Evolutionary conservation across 1,284 basidiomycete species (phyloP).

Genomic region (Ceratobasidium sp.): DNA sequence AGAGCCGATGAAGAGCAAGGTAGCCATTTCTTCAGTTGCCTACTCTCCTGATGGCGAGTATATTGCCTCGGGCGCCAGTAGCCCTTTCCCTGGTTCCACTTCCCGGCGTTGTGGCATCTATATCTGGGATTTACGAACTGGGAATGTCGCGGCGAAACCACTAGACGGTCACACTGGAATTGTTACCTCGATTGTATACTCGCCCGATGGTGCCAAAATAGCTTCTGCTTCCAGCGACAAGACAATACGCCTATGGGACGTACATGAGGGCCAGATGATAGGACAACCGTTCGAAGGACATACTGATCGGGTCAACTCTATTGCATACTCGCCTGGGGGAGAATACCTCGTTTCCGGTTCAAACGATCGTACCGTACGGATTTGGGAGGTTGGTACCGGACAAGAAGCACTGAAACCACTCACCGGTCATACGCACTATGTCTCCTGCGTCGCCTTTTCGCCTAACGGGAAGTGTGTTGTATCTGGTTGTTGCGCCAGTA

Average conservation of each 20-base stretch:
- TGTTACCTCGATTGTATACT: background rate
- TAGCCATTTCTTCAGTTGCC: too few relatives aligned
- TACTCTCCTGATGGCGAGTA: too few relatives aligned
- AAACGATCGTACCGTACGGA: slow-evolving; percentile 40
- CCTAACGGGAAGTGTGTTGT: slow-evolving; percentile 52
- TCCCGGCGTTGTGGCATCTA: too few relatives aligned
- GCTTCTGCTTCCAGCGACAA: slow-evolving; percentile 23
- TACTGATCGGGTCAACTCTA: background rate
- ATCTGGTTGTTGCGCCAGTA: slow-evolving; percentile 15
- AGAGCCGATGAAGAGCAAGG: too few relatives aligned
- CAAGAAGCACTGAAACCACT: slow-evolving; percentile 54
- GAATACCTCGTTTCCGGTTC: background rate
- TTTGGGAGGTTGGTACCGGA: slow-evolving; percentile 59
- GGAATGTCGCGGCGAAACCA: background rate
- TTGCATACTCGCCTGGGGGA: slow-evolving; percentile 28
- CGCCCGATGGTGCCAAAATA: slow-evolving; percentile 12
- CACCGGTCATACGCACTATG: slow-evolving; percentile 61
- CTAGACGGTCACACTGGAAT: background rate
- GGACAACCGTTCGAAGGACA: background rate
- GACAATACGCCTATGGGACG: slow-evolving; percentile 34
- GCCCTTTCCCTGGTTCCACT: too few relatives aligned
- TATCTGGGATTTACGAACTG: slow-evolving; percentile 30
- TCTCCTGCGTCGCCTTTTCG: slow-evolving; percentile 61
- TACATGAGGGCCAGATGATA: slow-evolving; percentile 43
- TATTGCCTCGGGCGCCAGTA: too few relatives aligned